These are phyloP conservation scores for Hyaloscypha hepaticicola DNA, from an alignment of 495 filamentous ascomycete species.

Conservation along the genomic window DNA sequence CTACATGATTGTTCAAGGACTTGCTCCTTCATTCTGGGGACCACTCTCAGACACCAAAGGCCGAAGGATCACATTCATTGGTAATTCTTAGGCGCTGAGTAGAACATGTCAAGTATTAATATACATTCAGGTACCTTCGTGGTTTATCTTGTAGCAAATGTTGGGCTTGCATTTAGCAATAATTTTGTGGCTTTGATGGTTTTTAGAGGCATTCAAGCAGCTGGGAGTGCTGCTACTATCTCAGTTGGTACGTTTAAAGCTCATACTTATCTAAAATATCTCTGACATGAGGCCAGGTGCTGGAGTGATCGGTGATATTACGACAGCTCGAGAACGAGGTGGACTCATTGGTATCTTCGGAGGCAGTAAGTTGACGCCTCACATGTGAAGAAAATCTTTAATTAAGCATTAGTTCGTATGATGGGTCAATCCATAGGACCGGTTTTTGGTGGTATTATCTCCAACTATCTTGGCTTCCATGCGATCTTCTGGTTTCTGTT, in stretches of 20 bases:
- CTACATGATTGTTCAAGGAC: constrained; percentile 35
- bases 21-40: constrained; percentile 39
- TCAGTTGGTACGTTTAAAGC: constrained; percentile 40
- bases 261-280: not conserved
- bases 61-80: constrained; percentile 55
- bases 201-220: constrained; percentile 59
- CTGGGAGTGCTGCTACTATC: constrained; percentile 54
- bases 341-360: constrained; percentile 55
- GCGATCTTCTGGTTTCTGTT: constrained; percentile 58
- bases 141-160: constrained; percentile 59
- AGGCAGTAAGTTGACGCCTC: constrained; percentile 39
- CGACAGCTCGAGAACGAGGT: constrained; percentile 50
- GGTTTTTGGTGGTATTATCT: constrained; percentile 53
- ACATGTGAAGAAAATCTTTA: constrained; percentile 29
- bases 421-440: constrained; percentile 38
- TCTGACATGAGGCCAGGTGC: constrained; percentile 24
- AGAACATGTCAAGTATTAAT: not conserved
- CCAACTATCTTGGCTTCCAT: constrained; percentile 50
- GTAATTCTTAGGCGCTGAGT: not conserved
- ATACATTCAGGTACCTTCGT: constrained; percentile 42
- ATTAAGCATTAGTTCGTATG: constrained; percentile 21
- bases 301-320: constrained; percentile 57
- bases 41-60: constrained; percentile 58
- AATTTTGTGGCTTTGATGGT: constrained; percentile 56
- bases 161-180: constrained; percentile 59